Base-by-base conservation (phyloP, 768 basidiomycete species). In the Clitopilus hobsonii region DNA sequence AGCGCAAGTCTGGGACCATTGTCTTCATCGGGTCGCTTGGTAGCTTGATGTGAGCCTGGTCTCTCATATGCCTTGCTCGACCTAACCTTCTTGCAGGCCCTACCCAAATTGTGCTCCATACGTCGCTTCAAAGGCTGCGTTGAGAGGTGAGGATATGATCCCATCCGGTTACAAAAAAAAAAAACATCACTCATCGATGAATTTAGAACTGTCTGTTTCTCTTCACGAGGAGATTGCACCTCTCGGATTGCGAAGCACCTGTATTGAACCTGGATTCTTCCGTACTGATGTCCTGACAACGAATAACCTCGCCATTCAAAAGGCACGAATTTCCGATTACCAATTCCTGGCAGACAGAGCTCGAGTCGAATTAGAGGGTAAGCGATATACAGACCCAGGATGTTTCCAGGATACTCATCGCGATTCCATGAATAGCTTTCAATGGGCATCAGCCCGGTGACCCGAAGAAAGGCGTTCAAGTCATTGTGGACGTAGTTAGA, bases 241-340 rank as follows among this genome's bases (percentile, higher is more conserved):
- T 3, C 32, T 36, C 32, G 32, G 32, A 10, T n/a, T 36, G 6
- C 65, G 71, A 26, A 70, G 69, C 52, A 64, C 69, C 26, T 71
- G 70, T 49, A 55, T 74, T 27, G 74, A 76, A 30, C 67, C 72
- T 38, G 74, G 74, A 2, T 75, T 72, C 61, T 74, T 74, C 63
- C 64, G 74, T 13, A 75, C 74, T 0, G 56, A 64, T 1, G 67
- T 76, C 59, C 60, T 74, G 1, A 57, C 53, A 3, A 51, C 63
- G 4, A 61, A 62, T 25, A 65, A 71, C 27, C 67, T 69, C 10
- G 58, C 60, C 2, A 66, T 69, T 1, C 60, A 69, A 27, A 60
- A 65, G 6, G 58, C 66, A 3, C 64, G 69, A 4, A 74, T 75
- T 41, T 10, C 63, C 0, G 74, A 74, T 52, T 74, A 75, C 51